Percentiles rank a stretch among this genome's conserved stretches.
These are phyloP conservation scores for Escovopsis sp. DNA, from an alignment of 2,329 filamentous ascomycete genomes.

Conservation along the genomic window DNA sequence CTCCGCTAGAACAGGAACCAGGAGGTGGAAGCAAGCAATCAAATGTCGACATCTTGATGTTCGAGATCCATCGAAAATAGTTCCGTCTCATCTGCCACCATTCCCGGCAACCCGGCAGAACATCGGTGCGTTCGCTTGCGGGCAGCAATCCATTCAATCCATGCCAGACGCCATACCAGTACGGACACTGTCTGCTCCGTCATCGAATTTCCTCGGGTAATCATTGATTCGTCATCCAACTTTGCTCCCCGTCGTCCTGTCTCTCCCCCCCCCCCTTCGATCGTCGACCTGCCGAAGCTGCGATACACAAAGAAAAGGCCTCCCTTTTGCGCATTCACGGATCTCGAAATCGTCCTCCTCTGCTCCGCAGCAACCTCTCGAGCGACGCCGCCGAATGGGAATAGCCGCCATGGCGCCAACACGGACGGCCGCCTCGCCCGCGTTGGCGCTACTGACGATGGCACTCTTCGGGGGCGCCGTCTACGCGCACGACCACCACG, in stretches of 20 bases:
- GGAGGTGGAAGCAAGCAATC: no score
- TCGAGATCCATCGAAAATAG: background rate
- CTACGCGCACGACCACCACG: slow-evolving; percentile 34
- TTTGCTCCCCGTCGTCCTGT: background rate
- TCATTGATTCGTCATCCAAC: background rate
- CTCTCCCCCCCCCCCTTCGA: background rate
- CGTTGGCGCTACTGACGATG: slow-evolving; percentile 8
- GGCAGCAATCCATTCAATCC: no score
- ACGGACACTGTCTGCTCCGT: no score
- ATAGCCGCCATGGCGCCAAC: slow-evolving; percentile 4
- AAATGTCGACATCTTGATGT: background rate
- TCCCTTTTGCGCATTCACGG: background rate
- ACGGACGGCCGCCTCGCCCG: slow-evolving; percentile 7
- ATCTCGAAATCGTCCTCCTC: background rate
- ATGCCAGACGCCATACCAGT: no score
- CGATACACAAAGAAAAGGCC: background rate
- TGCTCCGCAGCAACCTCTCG: no score
- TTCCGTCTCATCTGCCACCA: background rate
- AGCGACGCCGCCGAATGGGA: no score
- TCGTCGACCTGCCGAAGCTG: background rate
- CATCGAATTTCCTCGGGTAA: no score
- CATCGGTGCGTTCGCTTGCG: background rate
- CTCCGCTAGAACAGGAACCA: no score
- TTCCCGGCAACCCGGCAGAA: slow-evolving; percentile 5
- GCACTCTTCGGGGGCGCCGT: slow-evolving; percentile 12